Conservation (phyloP, 169 alveolate genomes). For the Cryptosporidium tyzzeri region DNA sequence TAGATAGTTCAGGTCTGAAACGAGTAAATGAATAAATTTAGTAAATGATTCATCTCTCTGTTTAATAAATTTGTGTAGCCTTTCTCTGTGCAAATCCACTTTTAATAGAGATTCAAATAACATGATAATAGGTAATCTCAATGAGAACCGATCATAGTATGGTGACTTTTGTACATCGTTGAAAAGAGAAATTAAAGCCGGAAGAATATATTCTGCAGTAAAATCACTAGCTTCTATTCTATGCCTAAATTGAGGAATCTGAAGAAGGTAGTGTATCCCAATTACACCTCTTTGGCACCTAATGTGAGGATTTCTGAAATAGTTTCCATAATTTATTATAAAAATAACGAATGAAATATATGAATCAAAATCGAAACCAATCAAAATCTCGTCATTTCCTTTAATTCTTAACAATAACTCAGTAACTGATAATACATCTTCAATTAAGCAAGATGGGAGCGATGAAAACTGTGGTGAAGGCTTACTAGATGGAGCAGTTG, state of each 20-base stretch:
- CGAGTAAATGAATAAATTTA: constrained; percentile 88
- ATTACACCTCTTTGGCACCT: constrained; percentile 86
- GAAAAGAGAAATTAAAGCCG: constrained; percentile 83
- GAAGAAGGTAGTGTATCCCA: constrained; percentile 80
- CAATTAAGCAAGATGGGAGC: constrained; percentile 82
- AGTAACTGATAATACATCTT: constrained; percentile 81
- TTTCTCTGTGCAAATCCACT: constrained; percentile 79
- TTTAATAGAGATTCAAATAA: constrained; percentile 80
- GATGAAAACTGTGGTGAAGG: constrained; percentile 85
- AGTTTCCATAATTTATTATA: constrained; percentile 83
- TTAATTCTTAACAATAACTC: constrained; percentile 76
- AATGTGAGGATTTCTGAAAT: constrained; percentile 85
- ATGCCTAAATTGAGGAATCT: constrained; percentile 78
- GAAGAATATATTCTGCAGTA: constrained; percentile 79
- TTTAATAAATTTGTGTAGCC: constrained; percentile 81
- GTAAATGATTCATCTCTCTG: constrained; percentile 84
- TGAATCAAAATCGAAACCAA: constrained; percentile 86
- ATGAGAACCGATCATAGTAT: constrained; percentile 83
- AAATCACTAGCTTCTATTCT: constrained; percentile 77
- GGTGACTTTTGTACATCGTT: constrained; percentile 85
- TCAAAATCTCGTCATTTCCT: constrained; percentile 77
- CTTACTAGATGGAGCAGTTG: constrained; percentile 64
- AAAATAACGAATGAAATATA: constrained; percentile 84
- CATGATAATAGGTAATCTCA: constrained; percentile 84
- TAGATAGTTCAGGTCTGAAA: constrained; percentile 86